phyloP scores from a whole-genome alignment of 306 rosid genomes.

The Trifolium repens region DNA sequence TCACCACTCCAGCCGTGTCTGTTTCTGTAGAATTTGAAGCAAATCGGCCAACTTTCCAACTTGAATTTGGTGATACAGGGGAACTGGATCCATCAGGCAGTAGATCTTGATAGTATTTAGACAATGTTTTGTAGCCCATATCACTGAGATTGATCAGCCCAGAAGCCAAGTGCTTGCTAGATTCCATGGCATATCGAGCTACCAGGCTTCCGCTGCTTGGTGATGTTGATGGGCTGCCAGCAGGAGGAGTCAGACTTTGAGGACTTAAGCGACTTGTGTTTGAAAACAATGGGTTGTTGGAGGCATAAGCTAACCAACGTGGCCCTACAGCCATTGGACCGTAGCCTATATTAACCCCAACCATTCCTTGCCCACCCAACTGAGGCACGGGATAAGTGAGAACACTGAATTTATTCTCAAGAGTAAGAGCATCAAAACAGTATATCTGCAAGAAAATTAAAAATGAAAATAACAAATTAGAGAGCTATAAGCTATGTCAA shows the following conservation, averaged over 20 bases:
- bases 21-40: constrained; percentile 68
- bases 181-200: constrained; percentile 98
- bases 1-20: constrained; percentile 91
- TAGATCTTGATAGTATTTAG: constrained; percentile 91
- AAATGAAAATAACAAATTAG: constrained; percentile 36
- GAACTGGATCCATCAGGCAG: constrained; percentile 90
- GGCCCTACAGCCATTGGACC: constrained; percentile 99
- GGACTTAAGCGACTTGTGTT: constrained; percentile 85
- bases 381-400: constrained; percentile 96
- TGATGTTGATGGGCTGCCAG: constrained; percentile 93
- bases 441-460: constrained; percentile 70
- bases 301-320: constrained; percentile 94
- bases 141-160: constrained; percentile 88
- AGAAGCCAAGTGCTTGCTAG: constrained; percentile 92
- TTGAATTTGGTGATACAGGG: constrained; percentile 80
- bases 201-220: constrained; percentile 86
- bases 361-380: constrained; percentile 85
- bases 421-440: constrained; percentile 96
- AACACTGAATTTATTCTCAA: constrained; percentile 91
- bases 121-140: constrained; percentile 90
- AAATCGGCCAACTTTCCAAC: constrained; percentile 79
- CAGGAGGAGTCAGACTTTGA: constrained; percentile 85
- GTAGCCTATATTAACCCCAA: constrained; percentile 86
- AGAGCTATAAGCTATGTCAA: constrained; percentile 35
- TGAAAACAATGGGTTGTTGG: constrained; percentile 75